These are phyloP conservation scores for Diphasiastrum complanatum DNA, from an alignment of 83 land plant genomes.

Conservation along the genomic window DNA sequence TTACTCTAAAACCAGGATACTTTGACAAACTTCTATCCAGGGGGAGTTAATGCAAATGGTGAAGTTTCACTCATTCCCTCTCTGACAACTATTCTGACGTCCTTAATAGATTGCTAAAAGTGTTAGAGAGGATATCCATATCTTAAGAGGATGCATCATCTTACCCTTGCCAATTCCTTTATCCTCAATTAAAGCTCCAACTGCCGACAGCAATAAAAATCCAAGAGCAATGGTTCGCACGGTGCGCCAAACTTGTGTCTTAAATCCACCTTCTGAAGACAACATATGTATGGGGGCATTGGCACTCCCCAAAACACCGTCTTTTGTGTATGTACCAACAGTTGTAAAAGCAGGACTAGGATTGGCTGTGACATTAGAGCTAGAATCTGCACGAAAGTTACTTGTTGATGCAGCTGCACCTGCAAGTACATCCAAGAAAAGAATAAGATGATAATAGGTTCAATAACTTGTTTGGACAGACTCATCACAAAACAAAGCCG, in stretches of 20 bases:
- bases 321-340: constrained; percentile 60
- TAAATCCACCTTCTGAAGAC: constrained; percentile 77
- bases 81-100: too few species aligned
- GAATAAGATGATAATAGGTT: too few species aligned
- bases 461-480: too few species aligned
- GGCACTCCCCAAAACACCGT: constrained; percentile 75
- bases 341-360: constrained; percentile 40
- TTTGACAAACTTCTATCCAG: too few species aligned
- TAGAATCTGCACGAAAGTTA: constrained; percentile 13
- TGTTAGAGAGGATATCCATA: too few species aligned
- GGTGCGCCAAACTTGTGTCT: constrained; percentile 92
- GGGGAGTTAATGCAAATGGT: too few species aligned
- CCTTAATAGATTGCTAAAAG: too few species aligned
- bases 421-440: too few species aligned
- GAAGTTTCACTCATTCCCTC: too few species aligned
- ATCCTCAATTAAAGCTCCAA: constrained; percentile 94
- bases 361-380: constrained; percentile 20
- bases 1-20: too few species aligned
- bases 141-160: not conserved
- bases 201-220: constrained; percentile 77
- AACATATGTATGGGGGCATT: constrained; percentile 94
- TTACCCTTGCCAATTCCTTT: constrained; percentile 89
- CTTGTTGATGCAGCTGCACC: constrained; percentile 28
- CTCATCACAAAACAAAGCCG: too few species aligned
- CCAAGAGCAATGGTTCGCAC: constrained; percentile 67